phyloP scores from a whole-genome alignment of 1,284 basidiomycete genomes.

The Tilletia indica region DNA sequence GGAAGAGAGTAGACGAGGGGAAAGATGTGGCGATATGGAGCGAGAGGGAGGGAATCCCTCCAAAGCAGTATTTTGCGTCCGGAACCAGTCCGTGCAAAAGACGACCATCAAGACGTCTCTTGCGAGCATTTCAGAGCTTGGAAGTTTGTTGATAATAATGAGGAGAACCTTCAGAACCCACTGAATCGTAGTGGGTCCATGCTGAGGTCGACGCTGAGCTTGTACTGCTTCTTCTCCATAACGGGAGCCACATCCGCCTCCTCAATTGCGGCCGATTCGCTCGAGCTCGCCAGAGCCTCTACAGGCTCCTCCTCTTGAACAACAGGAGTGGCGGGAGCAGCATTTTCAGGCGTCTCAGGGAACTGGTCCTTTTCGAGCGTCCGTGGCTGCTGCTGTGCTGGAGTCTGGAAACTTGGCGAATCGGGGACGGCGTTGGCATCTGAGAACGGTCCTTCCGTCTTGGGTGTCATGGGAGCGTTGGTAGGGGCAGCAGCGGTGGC shows the following conservation, averaged over 20 bases:
- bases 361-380: not conserved
- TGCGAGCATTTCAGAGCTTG: too few species aligned
- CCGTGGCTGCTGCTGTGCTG: not conserved
- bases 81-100: too few species aligned
- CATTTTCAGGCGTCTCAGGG: not conserved
- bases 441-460: not conserved
- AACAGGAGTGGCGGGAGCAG: too few species aligned
- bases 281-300: not conserved
- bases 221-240: not conserved
- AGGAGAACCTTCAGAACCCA: not conserved
- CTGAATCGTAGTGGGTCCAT: slow-evolving; percentile 8
- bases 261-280: not conserved
- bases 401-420: not conserved
- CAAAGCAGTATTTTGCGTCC: too few species aligned
- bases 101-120: too few species aligned
- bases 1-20: too few species aligned
- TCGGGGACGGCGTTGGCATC: not conserved
- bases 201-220: slow-evolving; percentile 8
- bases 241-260: not conserved
- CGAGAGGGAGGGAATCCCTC: too few species aligned
- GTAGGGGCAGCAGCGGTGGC: not conserved
- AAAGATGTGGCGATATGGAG: too few species aligned
- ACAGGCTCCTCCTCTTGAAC: not conserved
- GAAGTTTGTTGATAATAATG: too few species aligned
- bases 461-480: not conserved